A percentile compares a stretch with the other conserved stretches of the same genome.
Evolutionary conservation across 179 eudicot species (phyloP).

Genomic region (Monotropa hypopitys): DNA sequence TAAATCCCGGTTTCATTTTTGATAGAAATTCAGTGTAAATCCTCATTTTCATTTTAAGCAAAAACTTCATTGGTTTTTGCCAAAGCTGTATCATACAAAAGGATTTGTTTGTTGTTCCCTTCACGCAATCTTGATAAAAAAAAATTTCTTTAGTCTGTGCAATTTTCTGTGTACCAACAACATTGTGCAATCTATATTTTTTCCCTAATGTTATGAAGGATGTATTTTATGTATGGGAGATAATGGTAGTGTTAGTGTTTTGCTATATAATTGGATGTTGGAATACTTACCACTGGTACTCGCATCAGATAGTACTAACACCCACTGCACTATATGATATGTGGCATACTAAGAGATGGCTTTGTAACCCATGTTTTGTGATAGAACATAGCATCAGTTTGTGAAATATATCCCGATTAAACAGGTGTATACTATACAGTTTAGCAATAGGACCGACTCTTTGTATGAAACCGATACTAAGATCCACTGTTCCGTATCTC

Average conservation of each 20-base stretch:
- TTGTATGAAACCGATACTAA: conserved; percentile 49
- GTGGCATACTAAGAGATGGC: neutral
- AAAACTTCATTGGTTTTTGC: neutral
- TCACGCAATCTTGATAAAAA: neutral
- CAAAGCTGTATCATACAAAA: neutral
- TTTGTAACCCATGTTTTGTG: neutral
- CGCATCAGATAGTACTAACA: neutral
- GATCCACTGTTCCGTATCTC: conserved; percentile 34
- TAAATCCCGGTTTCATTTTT: neutral
- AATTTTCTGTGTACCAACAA: neutral
- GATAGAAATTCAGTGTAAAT: neutral
- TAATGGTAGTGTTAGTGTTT: neutral
- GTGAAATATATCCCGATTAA: neutral
- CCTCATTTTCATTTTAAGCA: neutral
- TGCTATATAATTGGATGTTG: neutral
- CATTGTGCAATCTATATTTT: neutral
- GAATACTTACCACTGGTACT: neutral
- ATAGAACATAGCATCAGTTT: neutral
- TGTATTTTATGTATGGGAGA: neutral
- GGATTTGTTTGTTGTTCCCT: neutral
- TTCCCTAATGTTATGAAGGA: neutral
- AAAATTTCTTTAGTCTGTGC: neutral
- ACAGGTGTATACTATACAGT: conserved; percentile 15
- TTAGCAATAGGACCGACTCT: conserved; percentile 27
- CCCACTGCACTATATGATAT: neutral